Base-by-base conservation (phyloP, 2,329 filamentous ascomycete genomes). In the Fusarium marasasianum region DNA sequence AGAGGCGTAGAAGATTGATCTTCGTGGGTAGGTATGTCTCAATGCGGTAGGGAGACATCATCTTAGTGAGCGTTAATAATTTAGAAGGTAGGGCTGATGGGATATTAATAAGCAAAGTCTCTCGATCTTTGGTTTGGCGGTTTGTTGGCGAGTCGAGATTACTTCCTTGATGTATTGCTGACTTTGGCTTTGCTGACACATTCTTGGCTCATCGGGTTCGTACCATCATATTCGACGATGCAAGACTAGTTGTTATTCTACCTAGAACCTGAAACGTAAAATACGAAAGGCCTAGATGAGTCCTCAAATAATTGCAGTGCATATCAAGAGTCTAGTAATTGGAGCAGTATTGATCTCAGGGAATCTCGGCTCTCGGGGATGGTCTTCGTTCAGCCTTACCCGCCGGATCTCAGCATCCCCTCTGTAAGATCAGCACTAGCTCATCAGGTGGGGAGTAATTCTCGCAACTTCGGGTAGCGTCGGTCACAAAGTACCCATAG, bases 241-340 rank as follows among this genome's bases (percentile, higher is more conserved):
- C 1, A 40, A 40, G 12, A 22, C 1, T 22, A 0, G 20, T 22
- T 0, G 13, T 22, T 14, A 22, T 22, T 22, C 8, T 8, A 22
- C 20, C 20, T 3, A 22, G 1, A 22, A 14, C 1, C 8, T 22
- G 4, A 6, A 15, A 15, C 1, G 0, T 10, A 10, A 3, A 43
- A 2, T 0, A 2, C 14, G 22, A 10, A 11, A 5, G 8, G 11
- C 1, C 1, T 5, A 5, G 7, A 8, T 7, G 24, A 26, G 1
- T 13, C 13, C 8, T 26, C 8, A 26, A 26, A 6, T 20, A 7
- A 1, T 1, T 43, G 1, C 1, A 43, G 41, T 45, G 9, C 5
- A 26, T 29, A 29, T 7, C 0, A 0, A 26, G 1, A 14, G 18
- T 5, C 8, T 22, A 4, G 0, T 5, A 22, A 20, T 15, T 1